Evolutionary conservation across 805 yeast species (phyloP).

Genomic region (Candida ascalaphidarum): DNA sequence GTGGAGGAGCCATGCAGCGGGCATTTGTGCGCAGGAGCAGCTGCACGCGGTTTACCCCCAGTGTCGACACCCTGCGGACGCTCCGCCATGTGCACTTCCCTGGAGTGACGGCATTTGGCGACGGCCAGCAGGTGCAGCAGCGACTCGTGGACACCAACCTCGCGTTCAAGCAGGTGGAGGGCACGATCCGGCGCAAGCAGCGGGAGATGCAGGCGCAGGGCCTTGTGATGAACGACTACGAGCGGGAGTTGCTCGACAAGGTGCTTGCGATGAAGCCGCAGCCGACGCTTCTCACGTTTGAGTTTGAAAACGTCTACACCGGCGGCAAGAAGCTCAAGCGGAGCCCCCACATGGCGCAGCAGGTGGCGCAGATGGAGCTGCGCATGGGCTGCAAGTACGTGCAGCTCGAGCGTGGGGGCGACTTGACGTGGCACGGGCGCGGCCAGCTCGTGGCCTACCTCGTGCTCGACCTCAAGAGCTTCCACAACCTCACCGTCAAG

Average conservation of each 20-base stretch:
- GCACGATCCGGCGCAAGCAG: constrained; percentile 37
- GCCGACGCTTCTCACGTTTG: constrained; percentile 73
- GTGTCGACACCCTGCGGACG: constrained; percentile 22
- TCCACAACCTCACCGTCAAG: constrained; percentile 46
- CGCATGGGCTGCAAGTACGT: constrained; percentile 54
- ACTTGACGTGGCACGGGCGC: constrained; percentile 92
- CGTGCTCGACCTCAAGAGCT: constrained; percentile 52
- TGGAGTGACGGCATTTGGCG: constrained; percentile 28
- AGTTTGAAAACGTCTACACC: constrained; percentile 81
- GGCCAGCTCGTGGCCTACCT: constrained; percentile 90
- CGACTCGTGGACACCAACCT: constrained; percentile 47
- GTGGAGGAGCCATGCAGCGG: constrained; percentile 1
- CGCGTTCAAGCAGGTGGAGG: constrained; percentile 45
- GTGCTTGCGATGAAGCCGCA: constrained; percentile 42
- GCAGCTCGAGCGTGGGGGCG: constrained; percentile 91
- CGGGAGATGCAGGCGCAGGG: constrained; percentile 30
- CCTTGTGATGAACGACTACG: constrained; percentile 36
- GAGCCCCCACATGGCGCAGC: constrained; percentile 26
- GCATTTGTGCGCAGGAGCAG: constrained; percentile 2
- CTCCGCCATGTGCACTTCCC: constrained; percentile 34
- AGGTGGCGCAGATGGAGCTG: constrained; percentile 16
- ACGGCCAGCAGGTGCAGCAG: constrained; percentile 51
- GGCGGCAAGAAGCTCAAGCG: constrained; percentile 80
- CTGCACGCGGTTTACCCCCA: constrained; percentile 18
- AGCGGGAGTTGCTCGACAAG: constrained; percentile 34